Conservation (phyloP, 164 flowering plant genomes). For the Sedum album region DNA sequence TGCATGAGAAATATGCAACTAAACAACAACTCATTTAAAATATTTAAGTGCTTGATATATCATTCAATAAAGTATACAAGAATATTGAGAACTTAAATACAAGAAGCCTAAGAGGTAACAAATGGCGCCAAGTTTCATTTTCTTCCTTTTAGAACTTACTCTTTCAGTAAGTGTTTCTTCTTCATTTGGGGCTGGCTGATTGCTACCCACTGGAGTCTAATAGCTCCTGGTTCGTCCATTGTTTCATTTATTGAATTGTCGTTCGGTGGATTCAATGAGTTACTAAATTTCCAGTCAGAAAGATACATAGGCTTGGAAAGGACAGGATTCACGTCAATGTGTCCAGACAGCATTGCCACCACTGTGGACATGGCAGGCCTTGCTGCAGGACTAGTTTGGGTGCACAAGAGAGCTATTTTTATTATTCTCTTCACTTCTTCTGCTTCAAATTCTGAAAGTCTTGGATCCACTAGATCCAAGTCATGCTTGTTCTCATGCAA, state of each 20-base stretch:
- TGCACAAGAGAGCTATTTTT: conserved; percentile 47
- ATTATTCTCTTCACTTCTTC: conserved; percentile 36
- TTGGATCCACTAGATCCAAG: conserved; percentile 37
- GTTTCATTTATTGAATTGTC: background rate
- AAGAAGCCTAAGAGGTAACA: no score
- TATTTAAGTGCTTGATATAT: no score
- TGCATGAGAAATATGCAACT: no score
- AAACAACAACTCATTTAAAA: no score
- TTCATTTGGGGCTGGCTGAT: background rate
- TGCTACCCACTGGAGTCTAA: background rate
- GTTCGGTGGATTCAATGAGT: background rate
- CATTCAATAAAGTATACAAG: no score
- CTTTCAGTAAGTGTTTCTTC: background rate
- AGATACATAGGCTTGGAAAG: conserved; percentile 44
- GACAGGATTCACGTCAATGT: conserved; percentile 35
- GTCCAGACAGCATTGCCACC: conserved; percentile 40
- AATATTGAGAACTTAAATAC: no score
- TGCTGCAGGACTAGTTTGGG: conserved; percentile 41
- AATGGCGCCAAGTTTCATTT: no score
- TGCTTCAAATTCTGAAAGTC: conserved; percentile 24
- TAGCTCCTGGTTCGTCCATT: background rate
- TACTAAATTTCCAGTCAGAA: conserved; percentile 14
- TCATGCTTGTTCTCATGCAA: conserved; percentile 29
- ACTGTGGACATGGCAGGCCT: background rate
- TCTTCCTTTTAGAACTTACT: no score